Conservation (phyloP, 2,329 filamentous ascomycete genomes). For the Apiospora kogelbergensis region DNA sequence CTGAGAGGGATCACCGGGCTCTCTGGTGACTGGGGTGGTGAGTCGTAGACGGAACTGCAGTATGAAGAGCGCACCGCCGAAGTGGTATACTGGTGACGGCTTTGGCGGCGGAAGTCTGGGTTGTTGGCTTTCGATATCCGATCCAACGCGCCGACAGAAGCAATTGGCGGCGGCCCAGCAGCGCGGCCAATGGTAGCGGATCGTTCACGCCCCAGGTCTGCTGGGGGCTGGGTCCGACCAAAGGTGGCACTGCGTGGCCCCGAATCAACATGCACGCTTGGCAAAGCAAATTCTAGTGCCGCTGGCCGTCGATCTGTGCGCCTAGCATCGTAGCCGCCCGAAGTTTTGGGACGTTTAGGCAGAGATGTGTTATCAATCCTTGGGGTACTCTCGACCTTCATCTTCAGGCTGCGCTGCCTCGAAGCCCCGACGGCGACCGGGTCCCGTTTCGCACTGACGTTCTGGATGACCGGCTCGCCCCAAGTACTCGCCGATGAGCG, state of each 20-base stretch:
- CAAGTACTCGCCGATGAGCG: conserved; percentile 26
- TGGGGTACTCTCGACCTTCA: conserved; percentile 41
- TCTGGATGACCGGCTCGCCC: conserved; percentile 44
- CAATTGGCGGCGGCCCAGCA: neutral
- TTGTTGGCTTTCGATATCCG: conserved; percentile 10
- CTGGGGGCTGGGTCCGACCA: neutral
- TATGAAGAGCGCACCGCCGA: neutral
- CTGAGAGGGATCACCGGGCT: conserved; percentile 12
- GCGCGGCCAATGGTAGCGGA: neutral
- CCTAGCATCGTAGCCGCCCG: conserved; percentile 16
- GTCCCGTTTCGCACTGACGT: conserved; percentile 50
- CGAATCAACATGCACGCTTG: neutral
- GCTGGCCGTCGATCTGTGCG: conserved; percentile 14
- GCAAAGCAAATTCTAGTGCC: conserved; percentile 16
- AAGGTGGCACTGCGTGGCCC: conserved; percentile 2
- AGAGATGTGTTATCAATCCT: neutral
- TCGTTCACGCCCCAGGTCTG: neutral
- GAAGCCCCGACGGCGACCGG: conserved; percentile 47
- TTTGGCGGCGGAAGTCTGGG: neutral
- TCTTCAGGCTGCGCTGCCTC: conserved; percentile 47
- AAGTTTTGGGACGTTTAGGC: conserved; percentile 22
- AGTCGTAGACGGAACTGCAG: conserved; percentile 4
- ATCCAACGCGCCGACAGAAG: conserved; percentile 8
- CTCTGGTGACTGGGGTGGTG: conserved; percentile 9
- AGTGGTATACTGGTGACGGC: conserved; percentile 14